Evolutionary conservation across 1,284 basidiomycete species (phyloP), one percentile per base, ranked within the genome.

Genomic region (Chiua sp.): DNA sequence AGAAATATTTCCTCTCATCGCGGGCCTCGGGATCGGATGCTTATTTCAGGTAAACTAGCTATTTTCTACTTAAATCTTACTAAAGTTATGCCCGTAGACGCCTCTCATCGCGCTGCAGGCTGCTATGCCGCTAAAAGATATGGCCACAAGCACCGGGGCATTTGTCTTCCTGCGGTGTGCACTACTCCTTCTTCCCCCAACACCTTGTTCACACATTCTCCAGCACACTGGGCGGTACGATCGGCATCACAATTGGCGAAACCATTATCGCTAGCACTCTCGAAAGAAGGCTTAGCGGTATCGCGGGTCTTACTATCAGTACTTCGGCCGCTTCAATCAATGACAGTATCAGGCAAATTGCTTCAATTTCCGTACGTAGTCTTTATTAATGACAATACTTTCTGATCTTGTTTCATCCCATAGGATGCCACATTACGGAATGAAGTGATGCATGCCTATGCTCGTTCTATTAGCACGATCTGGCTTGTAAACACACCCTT

Each of bases 401-500:
- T 28, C 47, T 60, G 55, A 63, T 49, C 4, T 55, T 3, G 30
- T 42, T 58, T 32, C 42, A 47, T 35, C 11, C 42, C 51, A 37
- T 63, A 87, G 86, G 79, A 91, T 68, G 70, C 79, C 16, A 68
- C 65, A 7, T 65, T 78, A 46, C 81, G 82, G 26, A 67, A 76
- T 7, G 74, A 80, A 56, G 79, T 94, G 13, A 86, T 89, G 57
- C 81, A 91, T 62, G 90, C 89, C 0, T 94, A 89, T 71, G 79
- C 90, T 30, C 78, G 83, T 51, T 84, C 90, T 3, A 85, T 94
- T 56, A 82, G 82, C 63, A 83, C 80, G 26, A 86, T 94, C 51
- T 94, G 92, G 92, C 69, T 92, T 56, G 85, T 90, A 10, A 83
- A 84, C 72, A 85, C 84, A 18, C 87, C 88, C 3, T 74, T 91